Percentiles rank a stretch among this genome's conserved stretches.
phyloP scores from a whole-genome alignment of 2,329 filamentous ascomycete species.

The Cryphonectria radicalis region DNA sequence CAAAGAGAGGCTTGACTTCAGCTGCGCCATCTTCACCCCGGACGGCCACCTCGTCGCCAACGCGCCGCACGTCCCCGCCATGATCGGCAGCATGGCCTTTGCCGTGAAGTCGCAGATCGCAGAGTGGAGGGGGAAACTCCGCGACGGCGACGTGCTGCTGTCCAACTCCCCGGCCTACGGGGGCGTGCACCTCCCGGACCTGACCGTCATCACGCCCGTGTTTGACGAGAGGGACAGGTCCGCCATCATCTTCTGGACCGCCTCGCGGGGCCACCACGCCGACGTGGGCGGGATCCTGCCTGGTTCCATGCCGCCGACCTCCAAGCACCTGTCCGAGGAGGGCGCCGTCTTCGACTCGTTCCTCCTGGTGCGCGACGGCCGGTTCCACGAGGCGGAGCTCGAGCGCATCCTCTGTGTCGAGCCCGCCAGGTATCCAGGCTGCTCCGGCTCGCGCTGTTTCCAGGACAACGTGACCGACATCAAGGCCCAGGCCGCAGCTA shows the following conservation, averaged over 20 bases:
- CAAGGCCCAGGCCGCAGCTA: conserved; percentile 48
- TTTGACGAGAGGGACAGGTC: conserved; percentile 35
- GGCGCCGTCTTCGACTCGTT: conserved; percentile 45
- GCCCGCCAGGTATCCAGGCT: conserved; percentile 36
- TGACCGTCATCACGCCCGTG: conserved; percentile 46
- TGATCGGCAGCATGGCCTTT: conserved; percentile 47
- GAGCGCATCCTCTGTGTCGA: conserved; percentile 10
- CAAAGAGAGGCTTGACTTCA: conserved; percentile 48
- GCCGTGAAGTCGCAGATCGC: conserved; percentile 44
- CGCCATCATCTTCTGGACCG: conserved; percentile 43
- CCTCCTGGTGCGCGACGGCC: conserved; percentile 42
- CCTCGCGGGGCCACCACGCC: conserved; percentile 44
- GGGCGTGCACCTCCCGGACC: conserved; percentile 45
- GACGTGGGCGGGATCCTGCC: conserved; percentile 32
- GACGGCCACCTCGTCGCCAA: conserved; percentile 46
- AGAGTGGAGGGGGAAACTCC: conserved; percentile 38
- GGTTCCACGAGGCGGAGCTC: conserved; percentile 41
- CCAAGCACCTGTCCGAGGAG: conserved; percentile 47
- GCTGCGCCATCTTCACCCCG: conserved; percentile 47
- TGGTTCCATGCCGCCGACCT: conserved; percentile 47
- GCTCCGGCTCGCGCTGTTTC: conserved; percentile 41
- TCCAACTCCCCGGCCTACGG: conserved; percentile 44
- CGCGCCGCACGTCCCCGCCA: conserved; percentile 45
- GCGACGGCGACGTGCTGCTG: conserved; percentile 44
- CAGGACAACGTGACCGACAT: conserved; percentile 49